Evolutionary conservation across 2,329 filamentous ascomycete species (phyloP), one percentile per base, ranked within the genome.

Genomic region (Scedosporium aurantiacum): DNA sequence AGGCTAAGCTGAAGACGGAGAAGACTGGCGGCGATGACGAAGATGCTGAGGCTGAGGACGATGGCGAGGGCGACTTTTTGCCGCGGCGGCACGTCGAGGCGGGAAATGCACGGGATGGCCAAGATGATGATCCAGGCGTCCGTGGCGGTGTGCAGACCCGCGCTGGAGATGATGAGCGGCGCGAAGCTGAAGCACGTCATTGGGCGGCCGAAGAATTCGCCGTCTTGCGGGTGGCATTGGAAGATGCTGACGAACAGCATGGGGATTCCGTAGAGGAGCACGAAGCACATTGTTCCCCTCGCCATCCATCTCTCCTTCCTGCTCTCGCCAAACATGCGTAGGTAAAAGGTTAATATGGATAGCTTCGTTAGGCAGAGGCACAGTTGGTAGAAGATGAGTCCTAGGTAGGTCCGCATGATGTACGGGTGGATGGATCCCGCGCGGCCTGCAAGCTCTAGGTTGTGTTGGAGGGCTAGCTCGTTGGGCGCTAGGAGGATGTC

Each of bases 81-180:
- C 50, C 74, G 72, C n/a, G 68, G 68, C 14, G 71, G 71, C 10
- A 78, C 63, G 7, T 73, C 69, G 10, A 80, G 70, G 2, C 72
- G 65, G 2, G 70, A 63, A 4, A 80, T 63, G 52, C 72, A 73
- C 3, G 75, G 74, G 10, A 81, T 65, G 0, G 79, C 73, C 4
- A 81, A 66, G 2, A 69, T 59, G 57, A 81, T 71, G 8, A 82
- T 71, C 65, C 73, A 72, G 40, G 74, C 62, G 64, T 81, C 80
- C 27, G 79, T 72, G 2, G 70, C 70, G n/a, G 79, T 77, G 63
- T 79, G 78, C 56, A 81, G 71, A 1, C 68, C 72, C 1, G 77
- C 75, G 40, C 74, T 76, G 23, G 73, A 67, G 67, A 78, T 77
- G 37, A 75, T 72, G 14, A 79, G 71, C 25, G 73, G 71, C 54